Percentiles rank a stretch among this genome's conserved stretches.
Conservation (phyloP, 2,329 filamentous ascomycete genomes). For the Alternaria solani region DNA sequence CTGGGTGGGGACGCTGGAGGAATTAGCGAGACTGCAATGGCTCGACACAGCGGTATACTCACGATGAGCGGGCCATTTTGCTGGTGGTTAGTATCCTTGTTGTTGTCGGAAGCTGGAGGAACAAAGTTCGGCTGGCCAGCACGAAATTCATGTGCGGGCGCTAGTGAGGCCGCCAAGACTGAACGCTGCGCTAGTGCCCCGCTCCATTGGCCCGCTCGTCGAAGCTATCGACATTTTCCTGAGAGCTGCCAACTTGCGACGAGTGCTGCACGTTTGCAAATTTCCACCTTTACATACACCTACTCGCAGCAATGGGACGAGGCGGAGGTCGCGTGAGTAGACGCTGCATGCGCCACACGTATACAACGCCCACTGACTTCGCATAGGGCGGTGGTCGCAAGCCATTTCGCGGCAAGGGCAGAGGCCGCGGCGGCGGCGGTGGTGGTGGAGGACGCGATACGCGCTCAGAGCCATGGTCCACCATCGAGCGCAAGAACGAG, state of each 20-base stretch:
- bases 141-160: slow-evolving; percentile 39
- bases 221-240: slow-evolving; percentile 39
- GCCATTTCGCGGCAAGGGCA: slow-evolving; percentile 41
- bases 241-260: slow-evolving; percentile 33
- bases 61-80: slow-evolving; percentile 50
- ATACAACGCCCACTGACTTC: slow-evolving; percentile 19
- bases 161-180: slow-evolving; percentile 37
- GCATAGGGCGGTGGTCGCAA: slow-evolving; percentile 42
- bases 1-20: slow-evolving; percentile 81
- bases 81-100: slow-evolving; percentile 47
- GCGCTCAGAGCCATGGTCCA: slow-evolving; percentile 52
- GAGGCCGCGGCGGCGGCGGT: slow-evolving; percentile 40
- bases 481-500: slow-evolving; percentile 80
- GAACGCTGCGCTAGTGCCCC: slow-evolving; percentile 11
- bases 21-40: slow-evolving; percentile 1
- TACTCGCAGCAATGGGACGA: slow-evolving; percentile 39
- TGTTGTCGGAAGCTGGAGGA: slow-evolving; percentile 39
- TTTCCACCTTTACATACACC: slow-evolving; percentile 5
- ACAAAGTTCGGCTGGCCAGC: slow-evolving; percentile 22
- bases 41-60: slow-evolving; percentile 18
- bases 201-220: slow-evolving; percentile 17
- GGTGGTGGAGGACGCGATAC: slow-evolving; percentile 41
- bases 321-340: slow-evolving; percentile 38
- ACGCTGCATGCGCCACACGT: background rate
- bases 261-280: slow-evolving; percentile 22